Evolutionary conservation across 148 eudicot genomes (phyloP), one percentile per base, ranked within the genome.

Genomic region (Camellia granthamiana): DNA sequence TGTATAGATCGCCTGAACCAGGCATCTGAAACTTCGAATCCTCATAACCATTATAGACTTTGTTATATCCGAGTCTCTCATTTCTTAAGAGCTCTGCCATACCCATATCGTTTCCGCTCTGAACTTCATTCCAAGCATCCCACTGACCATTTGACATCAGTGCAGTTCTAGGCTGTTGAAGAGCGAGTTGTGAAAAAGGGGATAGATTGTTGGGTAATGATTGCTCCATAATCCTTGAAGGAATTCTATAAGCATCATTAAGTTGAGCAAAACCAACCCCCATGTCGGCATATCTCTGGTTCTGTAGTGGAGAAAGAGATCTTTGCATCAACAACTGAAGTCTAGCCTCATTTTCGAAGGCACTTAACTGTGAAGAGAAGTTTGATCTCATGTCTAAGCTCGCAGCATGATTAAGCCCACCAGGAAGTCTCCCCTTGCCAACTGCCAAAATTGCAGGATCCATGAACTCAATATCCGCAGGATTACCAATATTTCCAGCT

Each of bases 361-460:
- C 78, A 86, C 84, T 86, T 3, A 81, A 75, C 65, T 91, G 98
- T 5, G 87, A 78, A 83, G 94, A 74, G 49, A 81, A 91, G 82
- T 68, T 88, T 12, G 87, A 79, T 77, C 88, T 85, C 88, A 80
- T 81, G 79, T 91, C 95, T 74, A 90, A 64, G 74, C 85, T 78
- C 11, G 89, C 69, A 83, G 88, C 72, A 78, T 81, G 87, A 80
- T 85, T 91, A 64, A 80, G 63, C 67, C 94, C 89, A 82, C 80
- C 79, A 38, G 95, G 90, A 78, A 88, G 83, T 78, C 92, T 92
- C 78, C 93, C 99, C 79, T 90, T 90, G 69, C 99, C 99, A 80
- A 96, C 99, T 30, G 99, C 98, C 85, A 97, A 81, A 77, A 97
- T 97, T 69, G 99, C 98, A 75, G 99, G 99, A 84, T 97, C 99